These are phyloP conservation scores for Ascochyta rabiei DNA, from an alignment of 2,329 filamentous ascomycete species.

Conservation along the genomic window DNA sequence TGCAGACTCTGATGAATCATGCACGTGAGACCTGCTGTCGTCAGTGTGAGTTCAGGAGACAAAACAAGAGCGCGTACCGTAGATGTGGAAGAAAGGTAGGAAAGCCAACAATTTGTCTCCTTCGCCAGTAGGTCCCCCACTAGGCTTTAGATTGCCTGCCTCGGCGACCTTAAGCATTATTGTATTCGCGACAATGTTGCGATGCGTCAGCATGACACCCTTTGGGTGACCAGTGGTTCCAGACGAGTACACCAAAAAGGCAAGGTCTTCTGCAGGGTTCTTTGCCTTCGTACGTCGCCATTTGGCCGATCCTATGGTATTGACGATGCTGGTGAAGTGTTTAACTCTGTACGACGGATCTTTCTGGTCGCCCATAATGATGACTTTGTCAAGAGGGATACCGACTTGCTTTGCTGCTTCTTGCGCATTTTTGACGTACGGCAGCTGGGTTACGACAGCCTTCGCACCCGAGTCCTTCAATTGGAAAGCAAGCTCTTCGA, in stretches of 20 bases:
- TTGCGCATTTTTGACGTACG: constrained; percentile 67
- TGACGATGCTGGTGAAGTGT: constrained; percentile 75
- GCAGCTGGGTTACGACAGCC: constrained; percentile 74
- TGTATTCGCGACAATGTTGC: constrained; percentile 78
- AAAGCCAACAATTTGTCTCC: constrained; percentile 79
- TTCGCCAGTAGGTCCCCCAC: constrained; percentile 64
- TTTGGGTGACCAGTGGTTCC: constrained; percentile 93
- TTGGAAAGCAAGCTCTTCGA: constrained; percentile 82
- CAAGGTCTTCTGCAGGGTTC: constrained; percentile 70
- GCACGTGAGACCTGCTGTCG: constrained; percentile 66
- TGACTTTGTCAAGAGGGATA: constrained; percentile 72
- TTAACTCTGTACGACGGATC: constrained; percentile 65
- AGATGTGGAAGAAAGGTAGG: constrained; percentile 90
- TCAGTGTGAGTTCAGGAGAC: constrained; percentile 4
- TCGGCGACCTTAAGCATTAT: constrained; percentile 51
- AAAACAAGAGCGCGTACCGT: constrained; percentile 60
- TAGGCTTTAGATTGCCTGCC: constrained; percentile 60
- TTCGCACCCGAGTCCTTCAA: constrained; percentile 78
- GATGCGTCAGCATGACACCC: constrained; percentile 84
- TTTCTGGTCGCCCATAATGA: constrained; percentile 73
- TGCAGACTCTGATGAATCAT: constrained; percentile 73
- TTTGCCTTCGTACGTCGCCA: constrained; percentile 64
- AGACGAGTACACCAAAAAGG: constrained; percentile 86
- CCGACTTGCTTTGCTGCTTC: constrained; percentile 73
- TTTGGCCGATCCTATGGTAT: constrained; percentile 64